Conservation (phyloP, 345 rosid genomes). For the Populus davidiana region DNA sequence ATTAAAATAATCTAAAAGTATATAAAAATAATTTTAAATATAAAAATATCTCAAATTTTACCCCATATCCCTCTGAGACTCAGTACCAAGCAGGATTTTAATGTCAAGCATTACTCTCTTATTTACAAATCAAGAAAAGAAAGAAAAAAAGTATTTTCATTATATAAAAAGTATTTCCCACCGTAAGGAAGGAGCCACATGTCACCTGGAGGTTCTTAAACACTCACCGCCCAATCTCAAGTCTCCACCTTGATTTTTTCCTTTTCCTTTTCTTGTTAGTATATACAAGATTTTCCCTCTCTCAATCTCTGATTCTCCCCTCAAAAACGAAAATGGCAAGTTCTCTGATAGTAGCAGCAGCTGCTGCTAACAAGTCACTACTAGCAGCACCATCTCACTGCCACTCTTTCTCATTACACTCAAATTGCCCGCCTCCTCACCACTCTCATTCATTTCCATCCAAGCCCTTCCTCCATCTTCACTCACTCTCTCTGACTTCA, state of each 20-base stretch:
- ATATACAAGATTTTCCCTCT: neutral
- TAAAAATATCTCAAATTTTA: no score
- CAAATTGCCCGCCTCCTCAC: constrained; percentile 12
- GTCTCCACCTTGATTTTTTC: neutral
- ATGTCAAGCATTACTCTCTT: no score
- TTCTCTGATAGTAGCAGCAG: neutral
- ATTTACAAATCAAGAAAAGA: no score
- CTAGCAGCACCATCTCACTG: neutral
- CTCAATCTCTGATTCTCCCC: neutral
- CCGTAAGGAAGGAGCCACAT: neutral
- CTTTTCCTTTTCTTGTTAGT: neutral
- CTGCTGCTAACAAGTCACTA: neutral
- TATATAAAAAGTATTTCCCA: no score
- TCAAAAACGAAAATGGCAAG: constrained; percentile 7
- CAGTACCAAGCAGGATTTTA: no score
- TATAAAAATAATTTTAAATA: no score
- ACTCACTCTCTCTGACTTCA: constrained; percentile 28
- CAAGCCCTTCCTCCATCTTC: constrained; percentile 3
- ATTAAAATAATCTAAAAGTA: no score
- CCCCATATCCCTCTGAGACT: no score
- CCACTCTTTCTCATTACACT: neutral
- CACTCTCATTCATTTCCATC: constrained; percentile 14
- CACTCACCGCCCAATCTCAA: neutral
- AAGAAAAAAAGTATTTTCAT: no score
- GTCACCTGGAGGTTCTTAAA: neutral